phyloP scores from a whole-genome alignment of 352 stramenopile species.

The Pilasporangium apinafurcum region DNA sequence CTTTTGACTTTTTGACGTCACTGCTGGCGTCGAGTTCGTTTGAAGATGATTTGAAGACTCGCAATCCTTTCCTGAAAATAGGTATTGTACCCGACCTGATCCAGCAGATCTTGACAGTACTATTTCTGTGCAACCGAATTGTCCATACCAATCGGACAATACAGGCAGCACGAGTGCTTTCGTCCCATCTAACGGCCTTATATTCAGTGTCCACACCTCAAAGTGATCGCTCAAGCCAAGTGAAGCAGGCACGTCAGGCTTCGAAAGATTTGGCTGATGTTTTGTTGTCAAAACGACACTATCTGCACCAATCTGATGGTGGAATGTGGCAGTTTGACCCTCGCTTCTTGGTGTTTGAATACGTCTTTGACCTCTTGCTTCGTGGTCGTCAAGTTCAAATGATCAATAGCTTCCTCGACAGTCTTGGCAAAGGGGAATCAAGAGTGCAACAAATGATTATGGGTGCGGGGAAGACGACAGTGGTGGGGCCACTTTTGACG shows the following conservation, averaged over 20 bases:
- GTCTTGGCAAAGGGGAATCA: slow-evolving; percentile 62
- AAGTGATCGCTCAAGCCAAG: slow-evolving; percentile 10
- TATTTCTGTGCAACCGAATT: slow-evolving; percentile 79
- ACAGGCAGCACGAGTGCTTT: slow-evolving; percentile 29
- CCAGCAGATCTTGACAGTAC: slow-evolving; percentile 46
- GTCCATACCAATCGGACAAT: slow-evolving; percentile 80
- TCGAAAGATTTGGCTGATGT: slow-evolving; percentile 78
- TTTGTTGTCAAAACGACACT: slow-evolving; percentile 73
- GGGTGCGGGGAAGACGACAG: slow-evolving; percentile 99
- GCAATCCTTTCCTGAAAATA: slow-evolving; percentile 57
- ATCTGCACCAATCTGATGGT: slow-evolving; percentile 24
- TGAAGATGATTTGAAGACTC: slow-evolving; percentile 44
- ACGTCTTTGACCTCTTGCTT: slow-evolving; percentile 98
- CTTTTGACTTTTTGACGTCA: slow-evolving; percentile 77
- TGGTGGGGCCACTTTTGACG: slow-evolving; percentile 97
- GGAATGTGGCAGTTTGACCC: slow-evolving; percentile 90
- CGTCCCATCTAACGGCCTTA: slow-evolving; percentile 13
- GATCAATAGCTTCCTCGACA: slow-evolving; percentile 97
- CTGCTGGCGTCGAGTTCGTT: slow-evolving; percentile 55
- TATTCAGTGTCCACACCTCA: background rate
- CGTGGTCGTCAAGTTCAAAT: slow-evolving; percentile 98
- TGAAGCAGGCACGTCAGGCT: slow-evolving; percentile 71
- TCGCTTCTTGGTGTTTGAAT: slow-evolving; percentile 99
- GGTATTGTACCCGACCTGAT: slow-evolving; percentile 18
- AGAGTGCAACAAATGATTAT: slow-evolving; percentile 99